Evolutionary conservation across 139 green algal species (phyloP), one percentile per base, ranked within the genome.

Genomic region (Asterochloris sp.): DNA sequence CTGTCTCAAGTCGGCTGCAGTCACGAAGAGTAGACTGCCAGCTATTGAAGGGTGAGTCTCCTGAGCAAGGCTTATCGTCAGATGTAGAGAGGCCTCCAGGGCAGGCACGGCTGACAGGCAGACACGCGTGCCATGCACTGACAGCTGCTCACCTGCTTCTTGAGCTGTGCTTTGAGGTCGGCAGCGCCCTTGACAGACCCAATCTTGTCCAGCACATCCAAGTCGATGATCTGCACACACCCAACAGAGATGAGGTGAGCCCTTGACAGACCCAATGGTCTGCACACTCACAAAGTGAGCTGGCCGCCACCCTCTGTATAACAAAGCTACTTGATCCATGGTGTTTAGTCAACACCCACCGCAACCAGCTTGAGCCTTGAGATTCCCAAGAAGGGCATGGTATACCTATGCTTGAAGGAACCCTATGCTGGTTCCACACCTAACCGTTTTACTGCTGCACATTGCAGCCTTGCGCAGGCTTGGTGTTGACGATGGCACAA

Each of bases 161-260:
- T 83, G 16, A 92, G 81, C 83, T 94, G 80, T 69, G 88, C 86
- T 66, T 80, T 85, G 26, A 95, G 84, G 21, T 95, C 92, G 78
- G 92, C 91, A 0, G 87, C 88, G 21, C 90, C 91, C 1, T 86
- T 85, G 69, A 76, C 88, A 29, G 82, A 82, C 62, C 88, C 89
- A 60, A 93, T 79, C n/a, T 84, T 76, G 82, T 96, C 92, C 66
- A 96, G 83, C 83, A 93, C 38, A 17, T 95, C 91, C 81, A 96
- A 78, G 80, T 96, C 88, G 67, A 96, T 87, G 2, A 89, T 54
- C 87, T 88, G 80, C 67, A 54, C 1, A 54, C 38, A 54, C 38
- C 38, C 66, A 71, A 26, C 19, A 26, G 4, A 71, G 9, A 71
- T 8, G 9, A 71, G 2, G 21, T 23, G 19, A 21, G 66, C 21